Base-by-base conservation (phyloP, 345 rosid species). In the Salix brachista region DNA sequence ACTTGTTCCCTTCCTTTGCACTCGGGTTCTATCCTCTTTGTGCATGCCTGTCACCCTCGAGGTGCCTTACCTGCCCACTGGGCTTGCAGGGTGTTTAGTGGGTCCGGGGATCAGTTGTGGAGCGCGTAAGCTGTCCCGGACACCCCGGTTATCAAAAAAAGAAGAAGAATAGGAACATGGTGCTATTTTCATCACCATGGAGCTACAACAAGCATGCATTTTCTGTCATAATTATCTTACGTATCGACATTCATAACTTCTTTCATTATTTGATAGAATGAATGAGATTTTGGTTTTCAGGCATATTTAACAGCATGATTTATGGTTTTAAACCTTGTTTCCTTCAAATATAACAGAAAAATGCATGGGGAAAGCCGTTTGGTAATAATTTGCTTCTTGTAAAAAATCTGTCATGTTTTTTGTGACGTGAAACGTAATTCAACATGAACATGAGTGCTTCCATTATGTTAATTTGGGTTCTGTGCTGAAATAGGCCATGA, bases 71-170 rank as follows among this genome's bases (percentile, higher is more conserved):
- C 32, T 30, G 32, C 4, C 34, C 34, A 32, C 34, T 3, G 34
- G 34, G 34, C 34, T 32, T 32, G 34, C 34, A 32, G 32, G 32
- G 32, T 30, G 32, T 30, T 30, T 0, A 30, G 34, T 32, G 34
- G 34, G 34, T 0, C 5, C 0, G 5, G 32, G 4, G 34, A 32
- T 32, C 0, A 32, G 34, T 32, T 32, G 34, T 30, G 32, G 32
- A 4, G 4, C 4, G 4, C 0, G 0, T 4, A 32, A 3, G 4
- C 34, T 4, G 34, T 0, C 4, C 4, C 0, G 5, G 5, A 32
- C 34, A 3, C 34, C 4, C 34, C 0, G 0, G 34, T 32, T 32
- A 32, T 32, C n/a, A 4, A 32, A 32, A 32, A 32, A 32, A 32
- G 0, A 32, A n/a, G n/a, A 32, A 32, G 34, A 32, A 32, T 32